A percentile compares a stretch with the other conserved stretches of the same genome.
These are phyloP conservation scores for Aspergillus pseudoviridinutans DNA, from an alignment of 2,329 filamentous ascomycete species.

Conservation along the genomic window DNA sequence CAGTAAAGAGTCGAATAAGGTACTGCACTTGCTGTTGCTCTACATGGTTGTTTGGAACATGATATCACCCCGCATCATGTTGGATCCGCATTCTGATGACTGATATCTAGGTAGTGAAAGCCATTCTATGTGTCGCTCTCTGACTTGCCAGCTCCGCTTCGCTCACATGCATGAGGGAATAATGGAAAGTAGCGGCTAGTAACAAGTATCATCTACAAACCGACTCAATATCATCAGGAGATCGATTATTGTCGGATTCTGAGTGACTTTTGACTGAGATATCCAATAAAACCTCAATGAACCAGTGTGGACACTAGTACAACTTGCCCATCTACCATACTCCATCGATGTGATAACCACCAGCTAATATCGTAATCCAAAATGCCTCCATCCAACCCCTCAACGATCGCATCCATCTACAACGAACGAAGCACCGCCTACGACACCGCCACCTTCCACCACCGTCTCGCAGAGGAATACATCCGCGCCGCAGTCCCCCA, in stretches of 20 bases:
- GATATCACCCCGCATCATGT: background rate
- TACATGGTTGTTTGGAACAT: too few species aligned
- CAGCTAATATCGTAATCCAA: too few species aligned
- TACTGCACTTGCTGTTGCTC: too few species aligned
- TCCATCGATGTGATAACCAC: too few species aligned
- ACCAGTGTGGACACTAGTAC: too few species aligned
- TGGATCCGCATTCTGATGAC: background rate
- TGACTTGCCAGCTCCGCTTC: background rate
- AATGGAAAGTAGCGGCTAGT: background rate
- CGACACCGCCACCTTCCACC: slow-evolving; percentile 1
- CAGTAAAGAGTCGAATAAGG: too few species aligned
- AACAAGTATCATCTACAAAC: accelerated
- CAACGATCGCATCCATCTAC: slow-evolving; percentile 2
- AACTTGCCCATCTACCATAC: too few species aligned
- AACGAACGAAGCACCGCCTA: slow-evolving; percentile 4
- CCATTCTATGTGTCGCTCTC: background rate
- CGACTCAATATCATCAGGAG: background rate
- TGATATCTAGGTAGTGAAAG: too few species aligned
- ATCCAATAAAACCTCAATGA: too few species aligned
- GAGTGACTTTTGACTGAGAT: too few species aligned
- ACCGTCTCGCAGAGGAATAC: slow-evolving; percentile 3
- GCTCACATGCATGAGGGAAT: background rate
- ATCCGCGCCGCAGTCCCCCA: background rate
- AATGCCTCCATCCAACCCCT: background rate
- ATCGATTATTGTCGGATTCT: background rate